A percentile compares a stretch with the other conserved stretches of the same genome.
These are phyloP conservation scores for Gonium pectorale DNA, from an alignment of 139 green algal species.

Conservation along the genomic window DNA sequence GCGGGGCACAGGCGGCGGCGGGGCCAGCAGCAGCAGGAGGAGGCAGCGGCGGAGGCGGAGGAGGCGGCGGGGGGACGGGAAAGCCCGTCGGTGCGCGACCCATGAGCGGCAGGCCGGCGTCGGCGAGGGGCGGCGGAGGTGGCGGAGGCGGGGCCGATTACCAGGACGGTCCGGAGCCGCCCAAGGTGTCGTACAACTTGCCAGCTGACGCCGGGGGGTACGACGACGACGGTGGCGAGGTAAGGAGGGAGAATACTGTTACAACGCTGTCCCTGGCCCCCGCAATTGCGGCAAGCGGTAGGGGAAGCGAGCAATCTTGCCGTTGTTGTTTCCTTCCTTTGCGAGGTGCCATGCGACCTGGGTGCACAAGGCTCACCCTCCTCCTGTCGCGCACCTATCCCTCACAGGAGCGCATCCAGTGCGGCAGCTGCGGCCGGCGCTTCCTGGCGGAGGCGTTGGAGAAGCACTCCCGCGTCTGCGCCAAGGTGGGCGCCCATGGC, in stretches of 20 bases:
- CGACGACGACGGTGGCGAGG: slow-evolving; percentile 13
- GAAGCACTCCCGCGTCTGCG: slow-evolving; percentile 59
- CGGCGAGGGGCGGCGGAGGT: not conserved
- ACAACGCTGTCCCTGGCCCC: too few species aligned
- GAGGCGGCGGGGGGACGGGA: not conserved
- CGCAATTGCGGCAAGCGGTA: too few species aligned
- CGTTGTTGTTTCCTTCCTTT: too few species aligned
- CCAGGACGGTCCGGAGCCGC: not conserved
- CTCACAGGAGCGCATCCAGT: slow-evolving; percentile 48
- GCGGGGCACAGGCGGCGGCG: not conserved
- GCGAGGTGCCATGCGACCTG: too few species aligned
- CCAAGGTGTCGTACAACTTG: slow-evolving; percentile 12
- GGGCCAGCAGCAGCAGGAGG: not conserved
- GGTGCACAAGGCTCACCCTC: too few species aligned
- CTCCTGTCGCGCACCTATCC: too few species aligned
- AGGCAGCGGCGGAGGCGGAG: not conserved
- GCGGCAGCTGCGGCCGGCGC: slow-evolving; percentile 52
- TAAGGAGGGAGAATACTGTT: too few species aligned
- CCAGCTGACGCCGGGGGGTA: not conserved
- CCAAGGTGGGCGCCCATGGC: too few species aligned
- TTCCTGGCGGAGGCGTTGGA: slow-evolving; percentile 60
- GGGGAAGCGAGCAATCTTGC: too few species aligned
- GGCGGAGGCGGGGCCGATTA: not conserved
- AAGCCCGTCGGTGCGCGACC: too few species aligned
- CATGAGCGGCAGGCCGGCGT: too few species aligned